Conservation (phyloP, 208 protist genomes). For the Acanthamoeba castellanii region DNA sequence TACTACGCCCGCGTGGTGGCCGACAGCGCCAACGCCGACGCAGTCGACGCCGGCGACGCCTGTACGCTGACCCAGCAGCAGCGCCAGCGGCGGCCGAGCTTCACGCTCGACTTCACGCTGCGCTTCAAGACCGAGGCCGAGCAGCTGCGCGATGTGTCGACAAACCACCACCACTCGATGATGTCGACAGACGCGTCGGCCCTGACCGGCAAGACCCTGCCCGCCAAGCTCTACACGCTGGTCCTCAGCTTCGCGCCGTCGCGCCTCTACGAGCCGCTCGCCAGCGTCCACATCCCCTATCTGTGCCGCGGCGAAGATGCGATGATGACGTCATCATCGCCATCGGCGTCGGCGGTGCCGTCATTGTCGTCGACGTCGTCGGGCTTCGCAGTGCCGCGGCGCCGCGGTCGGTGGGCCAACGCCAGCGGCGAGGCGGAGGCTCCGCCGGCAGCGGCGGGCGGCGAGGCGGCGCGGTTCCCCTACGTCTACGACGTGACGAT, state of each 20-base stretch:
- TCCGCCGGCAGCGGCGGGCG: background rate
- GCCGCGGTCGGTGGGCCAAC: background rate
- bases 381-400: background rate
- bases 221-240: constrained; percentile 42
- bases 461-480: background rate
- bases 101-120: constrained; percentile 43
- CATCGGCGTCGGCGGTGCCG: background rate
- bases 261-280: constrained; percentile 40
- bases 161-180: background rate
- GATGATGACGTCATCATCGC: too few species aligned
- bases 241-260: constrained; percentile 48
- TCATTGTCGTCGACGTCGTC: background rate
- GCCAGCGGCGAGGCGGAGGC: background rate
- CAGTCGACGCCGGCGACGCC: background rate
- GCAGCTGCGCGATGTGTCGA: constrained; percentile 23
- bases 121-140: constrained; percentile 45
- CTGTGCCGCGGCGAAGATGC: constrained; percentile 2
- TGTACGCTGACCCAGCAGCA: background rate
- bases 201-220: background rate
- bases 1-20: background rate
- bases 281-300: constrained; percentile 53
- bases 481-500: constrained; percentile 50
- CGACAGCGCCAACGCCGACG: background rate
- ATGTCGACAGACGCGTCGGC: background rate
- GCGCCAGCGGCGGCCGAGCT: background rate